Evolutionary conservation across 2,329 filamentous ascomycete genomes (phyloP).

Genomic region (Verticillium nonalfalfae): DNA sequence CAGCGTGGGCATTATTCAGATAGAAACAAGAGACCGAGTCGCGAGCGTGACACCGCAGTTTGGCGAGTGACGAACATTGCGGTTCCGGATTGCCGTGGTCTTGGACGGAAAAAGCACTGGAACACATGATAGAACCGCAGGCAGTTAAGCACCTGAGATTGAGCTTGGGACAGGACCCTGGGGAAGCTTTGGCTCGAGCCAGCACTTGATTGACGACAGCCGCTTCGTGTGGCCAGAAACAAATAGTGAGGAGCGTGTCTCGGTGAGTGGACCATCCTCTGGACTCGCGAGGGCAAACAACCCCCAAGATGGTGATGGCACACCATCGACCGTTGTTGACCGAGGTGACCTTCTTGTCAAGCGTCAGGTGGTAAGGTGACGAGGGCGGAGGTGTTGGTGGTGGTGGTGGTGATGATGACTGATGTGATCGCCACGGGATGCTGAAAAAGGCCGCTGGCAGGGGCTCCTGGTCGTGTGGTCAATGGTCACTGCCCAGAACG

Average conservation of each 20-base stretch:
- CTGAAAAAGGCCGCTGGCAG: background rate
- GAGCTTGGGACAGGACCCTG: background rate
- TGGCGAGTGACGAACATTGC: background rate
- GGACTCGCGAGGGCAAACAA: background rate
- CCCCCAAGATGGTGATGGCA: background rate
- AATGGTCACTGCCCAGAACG: background rate
- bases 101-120: background rate
- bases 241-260: background rate
- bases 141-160: background rate
- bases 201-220: background rate
- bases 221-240: background rate
- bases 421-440: background rate
- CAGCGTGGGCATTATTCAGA: background rate
- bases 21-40: background rate
- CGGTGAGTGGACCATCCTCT: background rate
- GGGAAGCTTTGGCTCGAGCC: background rate
- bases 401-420: background rate
- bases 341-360: background rate
- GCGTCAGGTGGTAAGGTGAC: background rate
- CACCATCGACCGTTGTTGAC: background rate
- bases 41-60: background rate
- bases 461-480: background rate
- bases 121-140: background rate
- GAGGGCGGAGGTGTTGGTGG: background rate
- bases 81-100: background rate